Percentiles rank a stretch among this genome's conserved stretches.
Conservation (phyloP, 2,329 filamentous ascomycete genomes). For the Penicillium sp. region DNA sequence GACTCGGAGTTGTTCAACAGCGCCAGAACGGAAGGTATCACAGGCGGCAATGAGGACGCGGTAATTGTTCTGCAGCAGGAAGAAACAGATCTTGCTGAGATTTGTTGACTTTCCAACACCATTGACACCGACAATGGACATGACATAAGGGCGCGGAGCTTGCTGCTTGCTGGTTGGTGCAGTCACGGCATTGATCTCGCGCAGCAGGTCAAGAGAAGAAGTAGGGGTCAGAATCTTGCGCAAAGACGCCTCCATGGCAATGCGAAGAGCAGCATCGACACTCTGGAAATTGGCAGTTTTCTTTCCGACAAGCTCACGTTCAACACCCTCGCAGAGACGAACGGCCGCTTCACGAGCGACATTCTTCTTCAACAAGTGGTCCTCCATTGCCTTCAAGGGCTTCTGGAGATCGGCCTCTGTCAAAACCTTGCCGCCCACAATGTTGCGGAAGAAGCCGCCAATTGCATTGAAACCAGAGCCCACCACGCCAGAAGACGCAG, state of each 20-base stretch:
- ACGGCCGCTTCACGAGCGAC: conserved; percentile 93
- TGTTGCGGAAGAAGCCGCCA: conserved; percentile 86
- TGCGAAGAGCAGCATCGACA: conserved; percentile 79
- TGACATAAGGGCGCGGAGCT: conserved; percentile 82
- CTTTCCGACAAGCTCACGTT: conserved; percentile 84
- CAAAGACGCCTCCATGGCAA: conserved; percentile 88
- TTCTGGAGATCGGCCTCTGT: conserved; percentile 88
- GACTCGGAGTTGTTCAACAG: conserved; percentile 94
- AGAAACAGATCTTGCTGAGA: conserved; percentile 96
- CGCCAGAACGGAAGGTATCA: conserved; percentile 95
- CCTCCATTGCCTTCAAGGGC: conserved; percentile 93
- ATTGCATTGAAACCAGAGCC: conserved; percentile 81
- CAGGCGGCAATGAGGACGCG: conserved; percentile 91
- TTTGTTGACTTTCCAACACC: conserved; percentile 98
- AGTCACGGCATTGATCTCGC: conserved; percentile 82
- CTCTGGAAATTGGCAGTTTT: conserved; percentile 92
- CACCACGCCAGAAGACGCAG: conserved; percentile 66
- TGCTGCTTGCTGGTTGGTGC: conserved; percentile 67
- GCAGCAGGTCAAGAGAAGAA: conserved; percentile 88
- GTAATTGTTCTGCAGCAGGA: conserved; percentile 95
- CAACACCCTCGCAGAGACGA: conserved; percentile 86
- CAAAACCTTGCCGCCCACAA: conserved; percentile 90
- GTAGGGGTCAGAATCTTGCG: conserved; percentile 96
- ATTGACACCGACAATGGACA: conserved; percentile 97
- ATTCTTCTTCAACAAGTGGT: conserved; percentile 92